phyloP scores from a whole-genome alignment of 2,329 filamentous ascomycete species.

The Fusarium humuli region DNA sequence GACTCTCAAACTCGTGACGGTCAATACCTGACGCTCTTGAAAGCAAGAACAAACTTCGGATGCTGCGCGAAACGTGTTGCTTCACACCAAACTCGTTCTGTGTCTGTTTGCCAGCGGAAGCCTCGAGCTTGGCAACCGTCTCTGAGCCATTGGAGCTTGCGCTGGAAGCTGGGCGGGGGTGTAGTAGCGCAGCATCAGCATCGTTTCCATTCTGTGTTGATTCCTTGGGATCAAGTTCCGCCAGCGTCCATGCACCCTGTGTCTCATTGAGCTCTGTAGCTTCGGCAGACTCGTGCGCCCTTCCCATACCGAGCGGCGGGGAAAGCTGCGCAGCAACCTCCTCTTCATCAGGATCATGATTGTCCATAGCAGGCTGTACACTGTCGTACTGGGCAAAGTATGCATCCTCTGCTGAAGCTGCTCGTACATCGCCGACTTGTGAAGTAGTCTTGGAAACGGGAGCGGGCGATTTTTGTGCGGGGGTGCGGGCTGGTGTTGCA shows the following conservation, averaged over 20 bases:
- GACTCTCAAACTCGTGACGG: constrained; percentile 77
- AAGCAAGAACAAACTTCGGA: constrained; percentile 80
- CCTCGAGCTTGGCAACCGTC: constrained; percentile 72
- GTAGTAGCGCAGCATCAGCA: constrained; percentile 58
- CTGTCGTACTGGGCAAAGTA: constrained; percentile 83
- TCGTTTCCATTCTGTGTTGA: constrained; percentile 49
- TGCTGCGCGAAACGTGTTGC: constrained; percentile 80
- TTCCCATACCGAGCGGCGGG: constrained; percentile 50
- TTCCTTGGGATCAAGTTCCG: constrained; percentile 57
- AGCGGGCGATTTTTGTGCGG: constrained; percentile 72
- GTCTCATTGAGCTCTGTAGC: constrained; percentile 44
- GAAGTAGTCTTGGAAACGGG: constrained; percentile 56
- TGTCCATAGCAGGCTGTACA: constrained; percentile 84
- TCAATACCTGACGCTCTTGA: constrained; percentile 79
- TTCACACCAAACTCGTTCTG: constrained; percentile 79
- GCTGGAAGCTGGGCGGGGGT: constrained; percentile 70
- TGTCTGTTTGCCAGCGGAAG: constrained; percentile 66
- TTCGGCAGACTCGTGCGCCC: constrained; percentile 29
- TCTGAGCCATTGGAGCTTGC: constrained; percentile 66
- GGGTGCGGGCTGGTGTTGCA: constrained; percentile 73
- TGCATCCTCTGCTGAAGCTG: constrained; percentile 68
- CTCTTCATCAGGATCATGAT: constrained; percentile 82
- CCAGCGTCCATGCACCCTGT: constrained; percentile 57
- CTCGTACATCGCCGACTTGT: constrained; percentile 38
- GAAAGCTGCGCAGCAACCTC: constrained; percentile 49